Evolutionary conservation across 371 early-diverging fungal species (phyloP), one percentile per base, ranked within the genome.

Genomic region (Paraphysoderma sedebokerense): DNA sequence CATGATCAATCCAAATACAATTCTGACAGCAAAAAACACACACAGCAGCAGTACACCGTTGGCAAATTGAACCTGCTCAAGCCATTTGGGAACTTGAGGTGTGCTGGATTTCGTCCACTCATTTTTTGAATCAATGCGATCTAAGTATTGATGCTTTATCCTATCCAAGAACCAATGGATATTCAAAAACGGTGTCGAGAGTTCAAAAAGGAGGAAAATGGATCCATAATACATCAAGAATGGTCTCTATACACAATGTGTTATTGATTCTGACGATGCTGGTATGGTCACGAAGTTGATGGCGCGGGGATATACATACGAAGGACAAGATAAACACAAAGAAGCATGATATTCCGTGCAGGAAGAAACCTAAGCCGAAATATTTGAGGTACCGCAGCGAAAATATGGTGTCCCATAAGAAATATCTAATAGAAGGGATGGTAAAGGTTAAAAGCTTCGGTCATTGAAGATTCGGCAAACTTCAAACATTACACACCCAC

Each of bases 101-200:
- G n/a, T n/a, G n/a, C n/a, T n/a, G n/a, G n/a, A n/a, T 24, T 60
- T 68, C 29, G 75, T 66, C 41, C 88, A 87, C 40, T 56, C 47
- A 23, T 19, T 31, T 8, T 62, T 60, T 6, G 32, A 24, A 13
- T 34, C 13, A 34, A 34, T 34, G 35, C 35, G 17, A 34, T 13
- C 17, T 13, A 34, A 17, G 13, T 17, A 34, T 34, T 13, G 35
- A 17, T 13, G 13, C 35, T 34, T 17, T 6, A 52, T 45, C 42
- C 68, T 70, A 50, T 62, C 65, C 75, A 82, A 72, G 61, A 85
- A 87, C 90, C 88, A 93, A 68, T 90, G 81, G 52, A 82, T 68
- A 63, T 93, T 91, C 38, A 93, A 72, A 57, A 92, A 90, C 7
- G 85, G 81, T 1, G 92, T 92, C 53, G 81, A 82, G 30, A 85